These are phyloP conservation scores for Exophiala lecanii-corni DNA, from an alignment of 2,329 filamentous ascomycete species.

Conservation along the genomic window DNA sequence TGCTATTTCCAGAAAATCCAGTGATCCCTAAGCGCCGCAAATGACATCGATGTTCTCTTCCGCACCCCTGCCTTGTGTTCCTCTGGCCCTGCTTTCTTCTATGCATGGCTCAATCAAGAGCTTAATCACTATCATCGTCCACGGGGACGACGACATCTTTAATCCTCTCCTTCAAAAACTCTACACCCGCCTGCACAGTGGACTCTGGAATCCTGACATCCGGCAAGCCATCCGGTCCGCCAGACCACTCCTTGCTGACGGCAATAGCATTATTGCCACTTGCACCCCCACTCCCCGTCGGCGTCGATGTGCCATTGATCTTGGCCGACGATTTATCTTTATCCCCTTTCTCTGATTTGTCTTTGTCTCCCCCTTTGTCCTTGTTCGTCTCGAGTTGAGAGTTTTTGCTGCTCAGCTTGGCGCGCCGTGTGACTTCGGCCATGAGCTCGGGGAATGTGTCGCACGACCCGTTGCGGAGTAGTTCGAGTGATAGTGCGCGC, in stretches of 20 bases:
- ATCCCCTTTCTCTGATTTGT: slow-evolving; percentile 10
- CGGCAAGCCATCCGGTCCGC: slow-evolving; percentile 33
- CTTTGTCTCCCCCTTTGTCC: slow-evolving; percentile 20
- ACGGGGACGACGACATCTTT: slow-evolving; percentile 46
- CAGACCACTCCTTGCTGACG: slow-evolving; percentile 32
- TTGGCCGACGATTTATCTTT: slow-evolving; percentile 2
- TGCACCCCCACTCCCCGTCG: slow-evolving; percentile 4
- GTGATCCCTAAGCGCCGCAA: too few relatives aligned
- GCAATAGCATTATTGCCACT: slow-evolving; percentile 29
- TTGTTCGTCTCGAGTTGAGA: slow-evolving; percentile 26
- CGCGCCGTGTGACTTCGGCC: slow-evolving; percentile 48
- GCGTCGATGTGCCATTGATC: slow-evolving; percentile 13
- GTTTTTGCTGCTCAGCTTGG: slow-evolving; percentile 31
- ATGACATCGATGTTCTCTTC: too few relatives aligned
- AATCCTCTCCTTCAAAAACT: slow-evolving; percentile 49
- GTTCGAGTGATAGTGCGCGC: slow-evolving; percentile 49
- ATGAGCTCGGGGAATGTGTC: slow-evolving; percentile 54
- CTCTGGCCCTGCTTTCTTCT: too few relatives aligned
- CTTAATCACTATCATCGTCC: slow-evolving; percentile 32
- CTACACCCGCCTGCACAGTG: slow-evolving; percentile 48
- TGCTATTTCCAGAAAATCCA: too few relatives aligned
- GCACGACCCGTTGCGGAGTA: slow-evolving; percentile 55
- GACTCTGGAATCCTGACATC: slow-evolving; percentile 47
- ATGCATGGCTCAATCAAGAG: too few relatives aligned
- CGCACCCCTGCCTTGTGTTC: too few relatives aligned